Conservation (phyloP, 2,329 filamentous ascomycete species). For the Ophiocordyceps camponoti-leonardi region DNA sequence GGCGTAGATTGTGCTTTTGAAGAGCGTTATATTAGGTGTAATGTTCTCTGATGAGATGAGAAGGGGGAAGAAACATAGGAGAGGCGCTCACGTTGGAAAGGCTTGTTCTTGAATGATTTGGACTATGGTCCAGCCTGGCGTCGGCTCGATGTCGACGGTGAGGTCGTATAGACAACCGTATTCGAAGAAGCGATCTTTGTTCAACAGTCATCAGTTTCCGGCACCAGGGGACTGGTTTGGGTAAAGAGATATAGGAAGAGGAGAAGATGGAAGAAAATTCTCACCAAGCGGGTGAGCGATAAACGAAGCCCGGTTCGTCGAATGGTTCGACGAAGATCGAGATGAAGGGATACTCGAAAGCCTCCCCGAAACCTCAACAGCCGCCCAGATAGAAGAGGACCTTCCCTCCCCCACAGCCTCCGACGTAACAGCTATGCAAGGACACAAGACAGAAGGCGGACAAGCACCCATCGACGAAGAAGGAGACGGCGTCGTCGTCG, state of each 20-base stretch:
- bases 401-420: constrained; percentile 19
- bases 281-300: constrained; percentile 8
- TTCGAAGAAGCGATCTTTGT: constrained; percentile 15
- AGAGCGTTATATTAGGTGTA: background rate
- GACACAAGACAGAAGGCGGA: constrained; percentile 17
- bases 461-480: background rate
- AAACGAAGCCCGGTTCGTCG: constrained; percentile 3
- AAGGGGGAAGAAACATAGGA: too few relatives aligned
- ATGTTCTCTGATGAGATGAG: constrained; percentile 3
- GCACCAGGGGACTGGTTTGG: too few relatives aligned
- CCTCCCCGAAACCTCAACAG: constrained; percentile 28
- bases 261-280: background rate
- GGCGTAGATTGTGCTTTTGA: constrained; percentile 24
- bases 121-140: constrained; percentile 20
- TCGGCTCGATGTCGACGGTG: constrained; percentile 25
- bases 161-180: constrained; percentile 33
- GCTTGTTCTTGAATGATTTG: constrained; percentile 28
- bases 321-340: background rate
- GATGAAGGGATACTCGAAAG: constrained; percentile 10
- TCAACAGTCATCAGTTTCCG: constrained; percentile 1
- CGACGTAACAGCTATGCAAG: constrained; percentile 24
- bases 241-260: background rate
- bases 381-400: constrained; percentile 24
- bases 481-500: background rate
- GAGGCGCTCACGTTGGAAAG: constrained; percentile 22